Conservation (phyloP, 768 basidiomycete species). For the Termitomyces eurrhizus region DNA sequence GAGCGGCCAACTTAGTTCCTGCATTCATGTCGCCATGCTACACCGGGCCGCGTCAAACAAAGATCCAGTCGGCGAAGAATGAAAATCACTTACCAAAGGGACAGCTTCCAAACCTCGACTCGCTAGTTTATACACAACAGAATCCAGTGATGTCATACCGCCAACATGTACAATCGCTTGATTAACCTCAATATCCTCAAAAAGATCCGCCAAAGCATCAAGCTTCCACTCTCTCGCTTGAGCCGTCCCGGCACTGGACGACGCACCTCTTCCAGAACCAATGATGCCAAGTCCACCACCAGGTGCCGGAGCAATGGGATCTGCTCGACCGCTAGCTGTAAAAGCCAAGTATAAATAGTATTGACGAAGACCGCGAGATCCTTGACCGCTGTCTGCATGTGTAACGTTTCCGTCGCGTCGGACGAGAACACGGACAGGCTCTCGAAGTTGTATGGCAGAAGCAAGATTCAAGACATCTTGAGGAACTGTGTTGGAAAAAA, state of each 20-base stretch:
- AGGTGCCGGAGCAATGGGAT: slow-evolving; percentile 39
- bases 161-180: slow-evolving; percentile 89
- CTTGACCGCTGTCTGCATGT: slow-evolving; percentile 58
- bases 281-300: slow-evolving; percentile 82
- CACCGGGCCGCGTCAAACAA: slow-evolving; percentile 13
- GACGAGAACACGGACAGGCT: slow-evolving; percentile 97
- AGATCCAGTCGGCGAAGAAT: slow-evolving; percentile 4
- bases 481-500: slow-evolving; percentile 98
- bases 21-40: slow-evolving; percentile 94
- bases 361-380: slow-evolving; percentile 84
- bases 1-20: slow-evolving; percentile 71
- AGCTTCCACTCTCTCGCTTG: slow-evolving; percentile 94
- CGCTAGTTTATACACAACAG: slow-evolving; percentile 87
- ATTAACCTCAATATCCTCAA: slow-evolving; percentile 78
- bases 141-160: slow-evolving; percentile 80
- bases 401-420: slow-evolving; percentile 85
- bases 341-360: slow-evolving; percentile 97
- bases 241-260: slow-evolving; percentile 72
- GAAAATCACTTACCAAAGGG: slow-evolving; percentile 64
- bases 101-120: slow-evolving; percentile 84
- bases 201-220: slow-evolving; percentile 85
- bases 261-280: slow-evolving; percentile 80
- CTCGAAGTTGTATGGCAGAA: slow-evolving; percentile 86
- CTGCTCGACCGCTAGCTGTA: slow-evolving; percentile 76
- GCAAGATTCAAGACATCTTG: slow-evolving; percentile 97